Evolutionary conservation across 805 yeast genomes (phyloP).

Genomic region (Saturnispora hagleri): DNA sequence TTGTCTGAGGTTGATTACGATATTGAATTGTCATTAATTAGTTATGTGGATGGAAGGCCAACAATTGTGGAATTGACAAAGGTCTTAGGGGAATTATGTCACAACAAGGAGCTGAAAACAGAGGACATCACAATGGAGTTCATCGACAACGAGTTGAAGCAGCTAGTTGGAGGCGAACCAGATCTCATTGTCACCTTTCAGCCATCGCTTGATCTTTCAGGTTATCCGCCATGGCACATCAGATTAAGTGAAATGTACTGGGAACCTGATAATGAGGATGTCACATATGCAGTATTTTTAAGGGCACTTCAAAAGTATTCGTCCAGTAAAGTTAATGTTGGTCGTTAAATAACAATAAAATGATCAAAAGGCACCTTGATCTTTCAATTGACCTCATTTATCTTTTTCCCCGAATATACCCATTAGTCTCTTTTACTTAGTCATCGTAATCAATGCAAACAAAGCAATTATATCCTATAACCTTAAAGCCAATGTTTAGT

Average conservation of each 20-base stretch:
- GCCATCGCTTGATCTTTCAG: constrained; percentile 82
- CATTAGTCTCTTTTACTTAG: neutral
- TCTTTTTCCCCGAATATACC: neutral
- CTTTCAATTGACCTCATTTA: neutral
- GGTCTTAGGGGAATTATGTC: constrained; percentile 72
- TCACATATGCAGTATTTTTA: constrained; percentile 73
- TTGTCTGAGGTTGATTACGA: constrained; percentile 30
- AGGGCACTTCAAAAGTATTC: constrained; percentile 71
- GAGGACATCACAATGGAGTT: constrained; percentile 66
- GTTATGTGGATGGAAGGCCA: constrained; percentile 78
- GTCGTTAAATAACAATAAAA: constrained; percentile 39
- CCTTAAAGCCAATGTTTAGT: neutral
- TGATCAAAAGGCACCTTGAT: neutral
- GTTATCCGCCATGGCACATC: constrained; percentile 97
- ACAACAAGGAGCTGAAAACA: constrained; percentile 47
- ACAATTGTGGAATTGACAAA: constrained; percentile 82
- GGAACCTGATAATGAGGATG: constrained; percentile 78
- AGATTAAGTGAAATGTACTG: constrained; percentile 84
- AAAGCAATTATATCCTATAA: neutral
- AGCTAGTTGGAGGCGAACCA: constrained; percentile 85
- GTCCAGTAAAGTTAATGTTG: constrained; percentile 78
- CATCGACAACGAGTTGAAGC: constrained; percentile 64
- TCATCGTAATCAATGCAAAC: neutral
- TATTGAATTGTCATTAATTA: constrained; percentile 57
- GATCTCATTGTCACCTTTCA: constrained; percentile 79